Percentiles rank a stretch among this genome's conserved stretches.
Conservation (phyloP, 495 filamentous ascomycete species). For the Entonaema liquescens region DNA sequence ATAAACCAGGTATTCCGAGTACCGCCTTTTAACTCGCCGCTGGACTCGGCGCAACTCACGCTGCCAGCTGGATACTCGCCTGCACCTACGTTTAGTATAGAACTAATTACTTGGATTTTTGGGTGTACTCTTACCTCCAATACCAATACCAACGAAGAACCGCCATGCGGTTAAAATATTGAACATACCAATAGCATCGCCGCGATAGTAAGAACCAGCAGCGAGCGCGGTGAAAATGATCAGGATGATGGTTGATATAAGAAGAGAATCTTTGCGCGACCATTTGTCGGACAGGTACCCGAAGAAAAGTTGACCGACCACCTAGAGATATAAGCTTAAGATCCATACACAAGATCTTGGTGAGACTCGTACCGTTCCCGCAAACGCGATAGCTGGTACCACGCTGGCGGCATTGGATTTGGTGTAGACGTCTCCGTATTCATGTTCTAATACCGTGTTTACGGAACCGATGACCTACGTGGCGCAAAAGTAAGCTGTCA, state of each 20-base stretch:
- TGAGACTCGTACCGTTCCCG: conserved; percentile 67
- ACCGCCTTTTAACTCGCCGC: conserved; percentile 81
- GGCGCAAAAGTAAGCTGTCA: conserved; percentile 18
- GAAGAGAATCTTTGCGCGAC: conserved; percentile 81
- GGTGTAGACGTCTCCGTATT: conserved; percentile 72
- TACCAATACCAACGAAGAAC: conserved; percentile 73
- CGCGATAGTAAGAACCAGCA: conserved; percentile 75
- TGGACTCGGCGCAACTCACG: conserved; percentile 84
- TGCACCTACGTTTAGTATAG: conserved; percentile 64
- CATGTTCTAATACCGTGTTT: conserved; percentile 69
- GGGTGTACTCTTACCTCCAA: conserved; percentile 76
- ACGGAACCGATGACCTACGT: conserved; percentile 82
- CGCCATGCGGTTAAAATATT: conserved; percentile 85
- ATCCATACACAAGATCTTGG: background rate
- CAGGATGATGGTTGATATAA: conserved; percentile 81
- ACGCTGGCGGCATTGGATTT: conserved; percentile 72
- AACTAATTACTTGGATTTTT: conserved; percentile 65
- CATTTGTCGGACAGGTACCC: conserved; percentile 84
- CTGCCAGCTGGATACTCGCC: conserved; percentile 91
- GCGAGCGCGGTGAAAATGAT: conserved; percentile 84
- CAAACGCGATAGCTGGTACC: conserved; percentile 83
- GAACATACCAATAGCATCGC: conserved; percentile 74
- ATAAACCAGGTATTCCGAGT: conserved; percentile 90
- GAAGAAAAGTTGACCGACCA: conserved; percentile 84
- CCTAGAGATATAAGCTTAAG: conserved; percentile 33